Evolutionary conservation across 495 filamentous ascomycete species (phyloP).

Genomic region (Trichodelitschia bisporula): DNA sequence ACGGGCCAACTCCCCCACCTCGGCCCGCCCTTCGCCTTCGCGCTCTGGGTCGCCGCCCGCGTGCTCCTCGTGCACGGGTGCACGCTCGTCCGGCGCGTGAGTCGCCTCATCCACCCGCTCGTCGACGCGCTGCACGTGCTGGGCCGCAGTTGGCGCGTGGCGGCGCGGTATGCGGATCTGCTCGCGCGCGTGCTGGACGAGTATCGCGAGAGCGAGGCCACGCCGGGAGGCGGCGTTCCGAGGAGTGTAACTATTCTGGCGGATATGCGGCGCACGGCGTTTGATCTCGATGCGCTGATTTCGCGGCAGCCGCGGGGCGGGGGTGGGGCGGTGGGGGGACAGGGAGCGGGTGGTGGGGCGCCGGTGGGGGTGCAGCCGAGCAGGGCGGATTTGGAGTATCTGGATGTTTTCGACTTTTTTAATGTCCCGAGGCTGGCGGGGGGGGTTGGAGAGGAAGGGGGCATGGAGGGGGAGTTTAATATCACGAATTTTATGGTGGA

Average conservation of each 20-base stretch:
- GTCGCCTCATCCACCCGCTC: conserved; percentile 50
- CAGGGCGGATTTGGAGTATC: conserved; percentile 53
- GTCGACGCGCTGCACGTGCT: conserved; percentile 58
- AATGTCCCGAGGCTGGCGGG: conserved; percentile 55
- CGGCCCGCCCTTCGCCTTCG: conserved; percentile 72
- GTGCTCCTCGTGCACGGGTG: conserved; percentile 68
- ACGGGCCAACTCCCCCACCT: conserved; percentile 44
- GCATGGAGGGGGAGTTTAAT: conserved; percentile 24
- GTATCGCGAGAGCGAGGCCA: conserved; percentile 18
- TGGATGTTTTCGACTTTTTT: conserved; percentile 90
- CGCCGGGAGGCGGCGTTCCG: conserved; percentile 30
- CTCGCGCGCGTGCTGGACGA: conserved; percentile 64
- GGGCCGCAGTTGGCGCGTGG: conserved; percentile 65
- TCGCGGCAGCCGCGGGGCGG: conserved; percentile 47
- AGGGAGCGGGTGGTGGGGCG: conserved; percentile 16
- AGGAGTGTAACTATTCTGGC: conserved; percentile 65
- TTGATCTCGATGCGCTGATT: conserved; percentile 69
- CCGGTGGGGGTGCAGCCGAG: conserved; percentile 16
- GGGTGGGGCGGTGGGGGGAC: too few relatives aligned
- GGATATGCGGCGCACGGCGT: conserved; percentile 70
- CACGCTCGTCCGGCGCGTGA: conserved; percentile 60
- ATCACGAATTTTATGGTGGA: conserved; percentile 43
- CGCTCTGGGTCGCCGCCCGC: conserved; percentile 76
- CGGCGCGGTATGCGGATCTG: conserved; percentile 56
- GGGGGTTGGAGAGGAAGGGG: conserved; percentile 12